phyloP scores from a whole-genome alignment of 2,329 filamentous ascomycete genomes.

The Cadophora sp. region DNA sequence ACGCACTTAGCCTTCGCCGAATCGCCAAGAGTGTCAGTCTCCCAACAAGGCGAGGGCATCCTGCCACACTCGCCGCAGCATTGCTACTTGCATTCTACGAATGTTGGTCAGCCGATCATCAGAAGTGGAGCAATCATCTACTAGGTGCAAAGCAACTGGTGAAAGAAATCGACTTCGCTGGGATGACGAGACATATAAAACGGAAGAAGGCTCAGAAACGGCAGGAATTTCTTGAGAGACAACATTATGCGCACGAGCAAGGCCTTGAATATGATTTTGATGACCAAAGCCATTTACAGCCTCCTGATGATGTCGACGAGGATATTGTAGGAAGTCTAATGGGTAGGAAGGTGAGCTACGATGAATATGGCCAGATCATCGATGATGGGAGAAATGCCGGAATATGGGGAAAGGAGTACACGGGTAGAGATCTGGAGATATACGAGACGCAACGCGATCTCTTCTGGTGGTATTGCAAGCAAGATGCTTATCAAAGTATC shows the following conservation, averaged over 20 bases:
- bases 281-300: conserved; percentile 29
- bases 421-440: conserved; percentile 70
- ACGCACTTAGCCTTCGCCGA: conserved; percentile 82
- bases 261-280: conserved; percentile 19
- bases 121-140: conserved; percentile 94
- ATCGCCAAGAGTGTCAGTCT: conserved; percentile 79
- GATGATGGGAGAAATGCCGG: conserved; percentile 33
- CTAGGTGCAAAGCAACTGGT: conserved; percentile 84
- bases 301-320: conserved; percentile 57
- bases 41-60: conserved; percentile 70
- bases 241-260: conserved; percentile 37
- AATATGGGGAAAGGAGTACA: conserved; percentile 33
- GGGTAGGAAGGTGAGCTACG: conserved; percentile 63
- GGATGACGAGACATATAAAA: conserved; percentile 75
- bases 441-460: conserved; percentile 86
- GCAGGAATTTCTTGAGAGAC: conserved; percentile 27
- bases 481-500: conserved; percentile 91
- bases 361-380: conserved; percentile 59
- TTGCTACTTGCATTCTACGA: conserved; percentile 91
- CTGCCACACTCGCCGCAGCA: conserved; percentile 86
- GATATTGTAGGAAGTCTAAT: conserved; percentile 63
- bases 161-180: conserved; percentile 78
- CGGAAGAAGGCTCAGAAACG: conserved; percentile 57
- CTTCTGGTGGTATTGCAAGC: conserved; percentile 96
- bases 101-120: conserved; percentile 91